Conservation (phyloP, 768 basidiomycete genomes). For the Tulasnella sp. region DNA sequence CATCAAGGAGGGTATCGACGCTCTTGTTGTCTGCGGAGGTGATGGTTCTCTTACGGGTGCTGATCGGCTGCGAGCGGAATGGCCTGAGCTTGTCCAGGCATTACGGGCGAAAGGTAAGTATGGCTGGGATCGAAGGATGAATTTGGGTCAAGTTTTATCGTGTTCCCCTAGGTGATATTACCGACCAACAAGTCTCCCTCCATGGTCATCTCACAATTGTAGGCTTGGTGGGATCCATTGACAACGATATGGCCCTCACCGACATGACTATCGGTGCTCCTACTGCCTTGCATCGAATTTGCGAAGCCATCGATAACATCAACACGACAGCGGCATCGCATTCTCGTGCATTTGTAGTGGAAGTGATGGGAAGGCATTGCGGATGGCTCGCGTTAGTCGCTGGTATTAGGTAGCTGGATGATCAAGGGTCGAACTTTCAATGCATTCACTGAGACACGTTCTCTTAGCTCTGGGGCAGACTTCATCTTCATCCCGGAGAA, state of each 20-base stretch:
- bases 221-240: conserved; percentile 97
- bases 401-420: conserved; percentile 59
- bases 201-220: conserved; percentile 88
- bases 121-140: neutral
- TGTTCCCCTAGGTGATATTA: conserved; percentile 48
- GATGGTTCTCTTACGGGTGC: conserved; percentile 96
- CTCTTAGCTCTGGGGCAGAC: conserved; percentile 71
- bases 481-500: conserved; percentile 96
- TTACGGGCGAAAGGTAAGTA: conserved; percentile 50
- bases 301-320: conserved; percentile 96
- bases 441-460: neutral
- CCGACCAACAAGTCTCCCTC: conserved; percentile 51
- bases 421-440: neutral
- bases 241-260: conserved; percentile 98
- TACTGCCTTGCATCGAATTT: conserved; percentile 91
- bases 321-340: conserved; percentile 94
- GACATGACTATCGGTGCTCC: conserved; percentile 95
- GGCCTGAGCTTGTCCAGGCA: conserved; percentile 71
- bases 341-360: conserved; percentile 93
- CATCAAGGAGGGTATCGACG: conserved; percentile 94
- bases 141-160: neutral
- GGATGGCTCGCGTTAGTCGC: conserved; percentile 97
- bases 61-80: conserved; percentile 85
- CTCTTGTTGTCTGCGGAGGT: conserved; percentile 92
- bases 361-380: conserved; percentile 99